These are phyloP conservation scores for Eucalyptus regnans DNA, from an alignment of 345 rosid genomes.

Conservation along the genomic window DNA sequence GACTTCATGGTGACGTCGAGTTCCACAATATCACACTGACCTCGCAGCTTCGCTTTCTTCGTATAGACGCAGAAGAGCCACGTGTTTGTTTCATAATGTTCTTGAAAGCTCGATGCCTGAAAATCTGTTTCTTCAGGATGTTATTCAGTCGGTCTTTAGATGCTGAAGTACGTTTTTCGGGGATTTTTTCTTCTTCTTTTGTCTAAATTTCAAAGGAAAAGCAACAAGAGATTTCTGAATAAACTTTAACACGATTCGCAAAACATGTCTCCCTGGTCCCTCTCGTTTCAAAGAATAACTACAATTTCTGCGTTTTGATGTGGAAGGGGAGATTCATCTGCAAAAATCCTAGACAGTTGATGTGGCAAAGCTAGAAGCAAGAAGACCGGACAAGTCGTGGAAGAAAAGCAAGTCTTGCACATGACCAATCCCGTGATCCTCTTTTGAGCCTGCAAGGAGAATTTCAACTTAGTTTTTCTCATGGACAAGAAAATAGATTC, in stretches of 20 bases:
- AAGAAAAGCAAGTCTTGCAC: not conserved
- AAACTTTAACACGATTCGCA: rapidly evolving
- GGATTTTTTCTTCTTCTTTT: not conserved
- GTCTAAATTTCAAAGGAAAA: not conserved
- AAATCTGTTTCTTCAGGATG: not conserved
- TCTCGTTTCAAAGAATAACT: not conserved
- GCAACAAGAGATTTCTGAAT: not conserved
- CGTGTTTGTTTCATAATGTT: not conserved
- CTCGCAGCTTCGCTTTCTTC: not conserved
- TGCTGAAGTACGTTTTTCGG: not conserved
- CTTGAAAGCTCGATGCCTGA: not conserved
- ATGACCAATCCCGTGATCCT: not conserved
- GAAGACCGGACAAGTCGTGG: not conserved
- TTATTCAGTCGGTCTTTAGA: not conserved
- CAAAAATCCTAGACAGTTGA: not conserved
- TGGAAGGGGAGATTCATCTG: not conserved
- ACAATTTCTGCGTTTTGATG: not conserved
- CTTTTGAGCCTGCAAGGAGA: not conserved
- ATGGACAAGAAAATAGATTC: not conserved
- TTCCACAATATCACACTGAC: not conserved
- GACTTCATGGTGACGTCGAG: not conserved
- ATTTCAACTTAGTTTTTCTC: not conserved
- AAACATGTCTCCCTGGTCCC: not conserved
- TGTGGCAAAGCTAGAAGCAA: not conserved
- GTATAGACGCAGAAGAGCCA: not conserved